phyloP scores from a whole-genome alignment of 805 yeast genomes.

The Sugiyamaella floridensis region DNA sequence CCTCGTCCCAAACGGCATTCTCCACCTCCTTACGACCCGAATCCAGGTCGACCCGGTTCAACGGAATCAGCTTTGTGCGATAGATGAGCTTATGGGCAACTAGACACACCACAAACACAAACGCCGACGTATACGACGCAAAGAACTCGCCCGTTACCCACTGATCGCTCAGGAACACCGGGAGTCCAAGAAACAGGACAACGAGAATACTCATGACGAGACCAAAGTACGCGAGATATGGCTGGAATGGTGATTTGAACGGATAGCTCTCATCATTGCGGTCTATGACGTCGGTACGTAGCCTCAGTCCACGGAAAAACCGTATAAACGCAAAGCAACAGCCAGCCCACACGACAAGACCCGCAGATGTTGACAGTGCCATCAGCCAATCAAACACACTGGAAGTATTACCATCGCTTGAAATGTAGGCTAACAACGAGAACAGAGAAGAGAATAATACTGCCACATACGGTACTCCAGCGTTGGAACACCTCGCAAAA shows the following conservation, averaged over 20 bases:
- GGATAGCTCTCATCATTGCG: slow-evolving; percentile 62
- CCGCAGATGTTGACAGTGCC: slow-evolving; percentile 64
- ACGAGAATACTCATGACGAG: slow-evolving; percentile 46
- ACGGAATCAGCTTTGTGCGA: slow-evolving; percentile 57
- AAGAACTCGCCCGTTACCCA: slow-evolving; percentile 60
- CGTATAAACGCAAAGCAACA: slow-evolving; percentile 59
- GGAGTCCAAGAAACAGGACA: slow-evolving; percentile 53
- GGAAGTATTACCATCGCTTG: slow-evolving; percentile 52
- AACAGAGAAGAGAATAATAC: slow-evolving; percentile 58
- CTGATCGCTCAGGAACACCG: slow-evolving; percentile 47
- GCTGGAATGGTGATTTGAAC: slow-evolving; percentile 62
- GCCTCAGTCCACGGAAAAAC: slow-evolving; percentile 54
- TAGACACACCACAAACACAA: slow-evolving; percentile 47
- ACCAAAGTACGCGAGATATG: slow-evolving; percentile 60
- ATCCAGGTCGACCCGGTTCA: slow-evolving; percentile 74
- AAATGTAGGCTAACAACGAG: slow-evolving; percentile 53
- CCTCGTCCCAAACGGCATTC: slow-evolving; percentile 74
- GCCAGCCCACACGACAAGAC: slow-evolving; percentile 72
- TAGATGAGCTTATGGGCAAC: slow-evolving; percentile 50
- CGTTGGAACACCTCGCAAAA: slow-evolving; percentile 51
- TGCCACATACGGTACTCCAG: slow-evolving; percentile 68
- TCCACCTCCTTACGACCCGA: slow-evolving; percentile 82
- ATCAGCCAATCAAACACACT: slow-evolving; percentile 60
- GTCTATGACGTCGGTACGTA: slow-evolving; percentile 57
- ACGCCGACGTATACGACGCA: slow-evolving; percentile 56